phyloP scores from a whole-genome alignment of 2,329 filamentous ascomycete genomes.

The Colletotrichum ledebouriae region DNA sequence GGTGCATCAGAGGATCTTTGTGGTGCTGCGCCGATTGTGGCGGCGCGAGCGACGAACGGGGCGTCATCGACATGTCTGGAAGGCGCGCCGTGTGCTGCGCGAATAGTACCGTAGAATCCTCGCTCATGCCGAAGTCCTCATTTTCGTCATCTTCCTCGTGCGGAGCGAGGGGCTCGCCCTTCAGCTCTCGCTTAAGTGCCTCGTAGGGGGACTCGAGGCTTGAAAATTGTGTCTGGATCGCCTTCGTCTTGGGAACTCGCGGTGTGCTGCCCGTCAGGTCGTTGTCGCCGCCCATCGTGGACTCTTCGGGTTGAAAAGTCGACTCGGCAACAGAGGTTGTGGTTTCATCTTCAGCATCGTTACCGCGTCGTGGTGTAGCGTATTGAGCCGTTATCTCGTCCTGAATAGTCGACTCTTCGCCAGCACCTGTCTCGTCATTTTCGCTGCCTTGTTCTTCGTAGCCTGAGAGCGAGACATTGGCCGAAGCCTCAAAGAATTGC shows the following conservation, averaged over 20 bases:
- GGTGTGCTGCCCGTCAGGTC: constrained; percentile 78
- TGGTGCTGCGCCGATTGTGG: constrained; percentile 55
- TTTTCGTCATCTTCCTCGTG: constrained; percentile 53
- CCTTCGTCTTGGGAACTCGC: constrained; percentile 66
- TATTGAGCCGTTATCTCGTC: constrained; percentile 60
- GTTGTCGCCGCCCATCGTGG: constrained; percentile 76
- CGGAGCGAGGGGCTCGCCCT: constrained; percentile 52
- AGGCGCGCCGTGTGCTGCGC: constrained; percentile 67
- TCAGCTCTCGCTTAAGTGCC: constrained; percentile 75
- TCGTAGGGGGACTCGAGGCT: constrained; percentile 84
- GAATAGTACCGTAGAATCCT: constrained; percentile 63
- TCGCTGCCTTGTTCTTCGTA: constrained; percentile 86
- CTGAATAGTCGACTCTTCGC: constrained; percentile 69
- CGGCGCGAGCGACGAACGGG: constrained; percentile 51
- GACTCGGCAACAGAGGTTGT: constrained; percentile 51
- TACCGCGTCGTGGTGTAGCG: constrained; percentile 45
- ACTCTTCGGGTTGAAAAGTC: constrained; percentile 68
- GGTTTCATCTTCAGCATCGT: constrained; percentile 55
- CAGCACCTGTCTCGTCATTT: constrained; percentile 67
- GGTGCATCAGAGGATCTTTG: constrained; percentile 87
- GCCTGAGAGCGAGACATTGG: constrained; percentile 94
- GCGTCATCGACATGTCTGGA: constrained; percentile 75
- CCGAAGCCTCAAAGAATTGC: constrained; percentile 98
- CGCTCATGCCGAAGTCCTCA: constrained; percentile 55
- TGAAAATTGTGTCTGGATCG: constrained; percentile 67